phyloP scores from a whole-genome alignment of 257 asterid species.

The Ophiorrhiza pumila region DNA sequence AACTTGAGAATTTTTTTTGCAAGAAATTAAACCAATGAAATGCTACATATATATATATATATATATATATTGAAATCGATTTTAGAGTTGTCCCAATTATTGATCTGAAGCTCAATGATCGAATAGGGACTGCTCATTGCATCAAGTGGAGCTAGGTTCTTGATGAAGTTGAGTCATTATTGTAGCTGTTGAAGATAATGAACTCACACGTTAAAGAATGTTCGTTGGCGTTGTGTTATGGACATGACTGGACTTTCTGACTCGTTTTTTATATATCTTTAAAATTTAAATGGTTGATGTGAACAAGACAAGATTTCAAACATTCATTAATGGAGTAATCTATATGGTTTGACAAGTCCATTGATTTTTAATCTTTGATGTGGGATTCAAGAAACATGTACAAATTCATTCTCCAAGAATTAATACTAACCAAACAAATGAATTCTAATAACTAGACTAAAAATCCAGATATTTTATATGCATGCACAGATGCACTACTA shows the following conservation, averaged over 20 bases:
- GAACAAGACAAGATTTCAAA: background rate
- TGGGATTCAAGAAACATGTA: too few relatives aligned
- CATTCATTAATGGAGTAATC: background rate
- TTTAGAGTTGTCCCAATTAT: background rate
- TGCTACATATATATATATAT: too few relatives aligned
- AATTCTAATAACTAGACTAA: too few relatives aligned
- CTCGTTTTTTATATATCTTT: too few relatives aligned
- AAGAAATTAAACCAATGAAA: too few relatives aligned
- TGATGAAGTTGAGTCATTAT: constrained; percentile 4
- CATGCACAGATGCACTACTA: too few relatives aligned
- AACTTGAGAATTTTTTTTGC: too few relatives aligned
- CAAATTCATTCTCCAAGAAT: too few relatives aligned
- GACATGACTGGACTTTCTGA: background rate
- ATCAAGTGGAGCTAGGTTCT: constrained; percentile 1
- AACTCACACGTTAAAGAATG: constrained; percentile 6
- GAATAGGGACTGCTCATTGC: background rate
- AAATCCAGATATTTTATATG: too few relatives aligned
- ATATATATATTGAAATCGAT: background rate
- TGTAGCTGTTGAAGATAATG: constrained; percentile 4
- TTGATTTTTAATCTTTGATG: too few relatives aligned
- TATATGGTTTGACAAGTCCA: too few relatives aligned
- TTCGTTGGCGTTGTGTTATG: background rate
- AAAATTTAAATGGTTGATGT: background rate
- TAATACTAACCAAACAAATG: too few relatives aligned
- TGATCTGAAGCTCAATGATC: constrained; percentile 5